phyloP scores from a whole-genome alignment of 192 early-diverging fungal genomes.

The Coemansia sp. region DNA sequence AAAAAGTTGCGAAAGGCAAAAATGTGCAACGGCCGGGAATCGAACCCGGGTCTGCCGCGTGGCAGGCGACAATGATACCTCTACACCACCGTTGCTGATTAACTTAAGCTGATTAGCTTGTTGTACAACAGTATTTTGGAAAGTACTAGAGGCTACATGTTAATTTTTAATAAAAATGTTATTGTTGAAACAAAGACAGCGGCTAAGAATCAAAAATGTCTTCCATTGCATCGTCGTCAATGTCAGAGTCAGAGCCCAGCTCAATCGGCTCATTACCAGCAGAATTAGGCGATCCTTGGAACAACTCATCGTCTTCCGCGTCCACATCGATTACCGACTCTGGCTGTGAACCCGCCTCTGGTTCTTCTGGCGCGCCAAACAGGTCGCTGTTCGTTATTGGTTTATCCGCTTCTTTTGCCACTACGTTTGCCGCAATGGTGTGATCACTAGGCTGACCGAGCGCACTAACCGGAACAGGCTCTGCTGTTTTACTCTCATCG shows the following conservation, averaged over 20 bases:
- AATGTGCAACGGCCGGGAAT: constrained; percentile 68
- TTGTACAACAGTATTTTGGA: too few species aligned
- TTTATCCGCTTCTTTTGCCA: too few species aligned
- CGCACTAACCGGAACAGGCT: not conserved
- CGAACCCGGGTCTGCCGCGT: constrained; percentile 80
- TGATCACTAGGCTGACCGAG: not conserved
- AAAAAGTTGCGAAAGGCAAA: not conserved
- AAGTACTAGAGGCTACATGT: too few species aligned
- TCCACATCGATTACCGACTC: constrained; percentile 30
- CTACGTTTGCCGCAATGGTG: not conserved
- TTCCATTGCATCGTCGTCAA: constrained; percentile 50
- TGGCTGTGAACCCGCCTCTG: not conserved
- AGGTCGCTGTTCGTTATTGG: not conserved
- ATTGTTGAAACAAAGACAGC: too few species aligned
- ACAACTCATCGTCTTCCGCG: constrained; percentile 13
- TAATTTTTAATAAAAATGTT: too few species aligned
- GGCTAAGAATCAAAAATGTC: constrained; percentile 43
- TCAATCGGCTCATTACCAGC: constrained; percentile 26
- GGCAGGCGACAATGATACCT: constrained; percentile 79
- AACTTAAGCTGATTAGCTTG: not conserved
- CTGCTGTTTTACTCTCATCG: not conserved
- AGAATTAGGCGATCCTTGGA: not conserved
- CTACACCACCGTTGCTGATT: constrained; percentile 58
- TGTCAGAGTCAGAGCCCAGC: constrained; percentile 34
- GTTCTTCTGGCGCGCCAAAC: not conserved